Evolutionary conservation across 1,284 basidiomycete species (phyloP), one percentile per base, ranked within the genome.

Genomic region (Melampsora allii-populina): DNA sequence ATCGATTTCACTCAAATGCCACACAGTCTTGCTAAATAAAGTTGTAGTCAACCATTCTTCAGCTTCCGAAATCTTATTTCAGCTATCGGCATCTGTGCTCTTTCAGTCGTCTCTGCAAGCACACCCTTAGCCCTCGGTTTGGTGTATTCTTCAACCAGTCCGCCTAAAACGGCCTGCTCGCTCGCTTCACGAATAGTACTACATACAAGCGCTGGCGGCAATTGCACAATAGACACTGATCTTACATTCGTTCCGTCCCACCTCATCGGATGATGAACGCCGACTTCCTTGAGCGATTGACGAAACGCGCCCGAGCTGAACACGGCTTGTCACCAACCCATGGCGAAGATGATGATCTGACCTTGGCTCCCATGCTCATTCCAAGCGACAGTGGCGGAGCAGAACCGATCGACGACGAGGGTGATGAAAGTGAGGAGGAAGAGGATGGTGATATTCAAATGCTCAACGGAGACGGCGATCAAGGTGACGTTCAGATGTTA

Each of bases 381-480:
- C 36, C 56, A 21, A 53, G n/a, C 39, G 64, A 66, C 21, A 42
- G n/a, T 29, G 50, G 63, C 45, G 33, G 31, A 36, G 53, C 63
- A 0, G 67, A 74, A 7, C 67, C 48, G 14, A 65, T 67, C 12
- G 77, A 58, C 1, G 68, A 61, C 29, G 73, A 48, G 3, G 67
- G 33, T 21, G 66, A 65, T 7, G 45, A 48, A 27, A 56, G 50
- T 10, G 67, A 48, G 19, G 31, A 75, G 17, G 63, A 72, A 29
- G 33, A 63, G 29, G 66, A 64, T n/a, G 76, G 68, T 21, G 59
- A 66, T n/a, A 64, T 69, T n/a, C 58, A 64, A 6, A 67, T 75
- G 21, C 63, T 60, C 10, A 61, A 66, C 3, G 69, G 24, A 24
- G 64, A 63, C 14, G 71, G 31, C 17, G 74, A 63, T 36, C 72